A percentile compares a stretch with the other conserved stretches of the same genome.
phyloP scores from a whole-genome alignment of 495 filamentous ascomycete genomes.

The Sphaerosporella brunnea region DNA sequence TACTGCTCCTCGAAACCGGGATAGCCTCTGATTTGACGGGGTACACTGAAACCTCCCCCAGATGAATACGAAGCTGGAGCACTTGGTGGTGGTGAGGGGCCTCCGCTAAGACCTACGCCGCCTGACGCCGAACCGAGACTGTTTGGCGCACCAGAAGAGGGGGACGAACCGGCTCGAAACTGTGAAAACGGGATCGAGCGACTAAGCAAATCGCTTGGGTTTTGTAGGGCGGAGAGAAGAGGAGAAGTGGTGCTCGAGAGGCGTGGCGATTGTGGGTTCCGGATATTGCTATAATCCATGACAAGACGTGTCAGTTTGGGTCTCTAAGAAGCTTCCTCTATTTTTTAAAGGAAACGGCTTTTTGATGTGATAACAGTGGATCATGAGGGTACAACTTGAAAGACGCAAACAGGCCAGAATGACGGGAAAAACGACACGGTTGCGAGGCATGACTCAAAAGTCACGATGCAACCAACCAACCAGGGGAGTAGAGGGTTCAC shows the following conservation, averaged over 20 bases:
- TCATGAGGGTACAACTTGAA: too few species aligned
- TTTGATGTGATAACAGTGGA: too few species aligned
- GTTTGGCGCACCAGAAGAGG: slow-evolving; percentile 20
- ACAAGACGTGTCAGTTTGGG: neutral
- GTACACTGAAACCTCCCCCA: slow-evolving; percentile 13
- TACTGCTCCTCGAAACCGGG: slow-evolving; percentile 26
- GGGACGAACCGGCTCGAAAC: slow-evolving; percentile 22
- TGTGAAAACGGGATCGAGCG: slow-evolving; percentile 21
- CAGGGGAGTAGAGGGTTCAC: slow-evolving; percentile 11
- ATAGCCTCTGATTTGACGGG: slow-evolving; percentile 22
- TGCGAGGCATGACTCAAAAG: too few species aligned
- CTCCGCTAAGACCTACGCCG: slow-evolving; percentile 21
- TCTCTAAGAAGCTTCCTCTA: too few species aligned
- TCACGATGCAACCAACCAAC: too few species aligned
- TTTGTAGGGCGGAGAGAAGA: slow-evolving; percentile 22
- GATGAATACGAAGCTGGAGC: slow-evolving; percentile 26
- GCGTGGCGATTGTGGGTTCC: slow-evolving; percentile 20
- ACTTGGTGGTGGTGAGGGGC: slow-evolving; percentile 21
- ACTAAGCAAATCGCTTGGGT: slow-evolving; percentile 18
- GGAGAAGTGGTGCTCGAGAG: slow-evolving; percentile 22
- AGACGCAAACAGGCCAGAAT: slow-evolving; percentile 5
- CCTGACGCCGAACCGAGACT: slow-evolving; percentile 23
- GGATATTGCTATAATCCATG: slow-evolving; percentile 16
- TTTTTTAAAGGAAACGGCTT: too few species aligned
- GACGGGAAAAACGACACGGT: neutral